Percentiles rank a stretch among this genome's conserved stretches.
Evolutionary conservation across 176 grass and related monocot species (phyloP).

Genomic region (Oryza rufipogon): DNA sequence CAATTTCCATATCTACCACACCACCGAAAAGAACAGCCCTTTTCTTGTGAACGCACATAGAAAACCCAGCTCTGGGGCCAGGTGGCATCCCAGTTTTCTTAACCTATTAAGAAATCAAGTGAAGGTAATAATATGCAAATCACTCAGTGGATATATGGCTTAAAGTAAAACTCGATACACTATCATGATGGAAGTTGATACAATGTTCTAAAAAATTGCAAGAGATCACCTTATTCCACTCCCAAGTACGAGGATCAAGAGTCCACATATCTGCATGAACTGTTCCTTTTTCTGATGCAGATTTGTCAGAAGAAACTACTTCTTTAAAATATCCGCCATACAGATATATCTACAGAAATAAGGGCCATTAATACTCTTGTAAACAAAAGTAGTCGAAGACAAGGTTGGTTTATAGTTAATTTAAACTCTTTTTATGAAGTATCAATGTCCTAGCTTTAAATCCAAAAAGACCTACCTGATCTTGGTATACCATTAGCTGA

Average conservation of each 20-base stretch:
- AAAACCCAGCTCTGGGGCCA: conserved; percentile 94
- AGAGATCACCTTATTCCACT: conserved; percentile 89
- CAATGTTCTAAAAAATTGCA: conserved; percentile 32
- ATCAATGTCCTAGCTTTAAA: conserved; percentile 8
- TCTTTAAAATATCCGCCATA: conserved; percentile 99
- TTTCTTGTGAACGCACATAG: conserved; percentile 95
- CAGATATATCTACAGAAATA: conserved; percentile 74
- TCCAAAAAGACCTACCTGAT: conserved; percentile 68
- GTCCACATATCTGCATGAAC: conserved; percentile 97
- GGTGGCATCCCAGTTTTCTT: conserved; percentile 97
- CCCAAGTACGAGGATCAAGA: conserved; percentile 96
- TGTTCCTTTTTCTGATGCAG: conserved; percentile 85
- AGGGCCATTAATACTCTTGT: conserved; percentile 18
- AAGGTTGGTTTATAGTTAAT: background rate
- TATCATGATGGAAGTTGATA: conserved; percentile 13
- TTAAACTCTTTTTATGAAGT: background rate
- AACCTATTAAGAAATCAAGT: conserved; percentile 56
- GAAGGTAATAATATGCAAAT: conserved; percentile 30
- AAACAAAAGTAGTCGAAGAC: conserved; percentile 15
- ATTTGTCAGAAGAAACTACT: conserved; percentile 83
- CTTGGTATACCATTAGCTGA: conserved; percentile 96
- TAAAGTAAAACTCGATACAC: conserved; percentile 18
- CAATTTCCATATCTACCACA: conserved; percentile 94
- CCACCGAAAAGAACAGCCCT: conserved; percentile 93
- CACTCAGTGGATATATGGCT: background rate